Evolutionary conservation across 164 flowering plant genomes (phyloP).

Genomic region (Stephania cephalantha): DNA sequence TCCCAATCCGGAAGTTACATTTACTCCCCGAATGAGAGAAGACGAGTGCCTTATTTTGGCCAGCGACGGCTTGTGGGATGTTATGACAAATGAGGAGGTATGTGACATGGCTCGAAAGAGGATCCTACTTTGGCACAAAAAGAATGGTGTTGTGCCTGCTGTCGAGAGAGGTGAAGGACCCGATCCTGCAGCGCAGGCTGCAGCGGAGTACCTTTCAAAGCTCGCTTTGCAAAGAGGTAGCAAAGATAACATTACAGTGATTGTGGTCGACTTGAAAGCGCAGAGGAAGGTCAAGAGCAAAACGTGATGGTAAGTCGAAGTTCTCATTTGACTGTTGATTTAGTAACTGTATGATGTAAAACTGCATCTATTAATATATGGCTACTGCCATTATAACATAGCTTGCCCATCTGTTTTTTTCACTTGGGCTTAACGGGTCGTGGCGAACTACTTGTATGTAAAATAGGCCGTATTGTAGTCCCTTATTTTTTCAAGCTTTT

Average conservation of each 20-base stretch:
- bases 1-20: slow-evolving; percentile 83
- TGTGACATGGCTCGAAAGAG: slow-evolving; percentile 70
- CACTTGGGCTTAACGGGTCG: slow-evolving; percentile 26
- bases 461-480: slow-evolving; percentile 23
- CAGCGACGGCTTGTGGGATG: slow-evolving; percentile 92
- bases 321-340: slow-evolving; percentile 4
- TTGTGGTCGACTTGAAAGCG: slow-evolving; percentile 78
- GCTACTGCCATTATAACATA: slow-evolving; percentile 16
- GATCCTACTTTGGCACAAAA: slow-evolving; percentile 72
- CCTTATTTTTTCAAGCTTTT: slow-evolving; percentile 15
- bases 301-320: slow-evolving; percentile 26
- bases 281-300: slow-evolving; percentile 66
- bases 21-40: slow-evolving; percentile 59
- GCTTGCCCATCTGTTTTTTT: slow-evolving; percentile 38
- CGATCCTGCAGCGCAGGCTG: slow-evolving; percentile 78
- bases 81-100: slow-evolving; percentile 73
- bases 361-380: slow-evolving; percentile 15
- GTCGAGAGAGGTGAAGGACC: slow-evolving; percentile 39
- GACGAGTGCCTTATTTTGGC: slow-evolving; percentile 82
- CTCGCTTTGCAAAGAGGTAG: slow-evolving; percentile 77
- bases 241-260: slow-evolving; percentile 69
- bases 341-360: slow-evolving; percentile 16
- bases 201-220: slow-evolving; percentile 72
- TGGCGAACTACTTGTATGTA: slow-evolving; percentile 17
- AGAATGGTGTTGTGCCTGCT: slow-evolving; percentile 42